Evolutionary conservation across 768 basidiomycete species (phyloP).

Genomic region (Russula griseocarnosa): DNA sequence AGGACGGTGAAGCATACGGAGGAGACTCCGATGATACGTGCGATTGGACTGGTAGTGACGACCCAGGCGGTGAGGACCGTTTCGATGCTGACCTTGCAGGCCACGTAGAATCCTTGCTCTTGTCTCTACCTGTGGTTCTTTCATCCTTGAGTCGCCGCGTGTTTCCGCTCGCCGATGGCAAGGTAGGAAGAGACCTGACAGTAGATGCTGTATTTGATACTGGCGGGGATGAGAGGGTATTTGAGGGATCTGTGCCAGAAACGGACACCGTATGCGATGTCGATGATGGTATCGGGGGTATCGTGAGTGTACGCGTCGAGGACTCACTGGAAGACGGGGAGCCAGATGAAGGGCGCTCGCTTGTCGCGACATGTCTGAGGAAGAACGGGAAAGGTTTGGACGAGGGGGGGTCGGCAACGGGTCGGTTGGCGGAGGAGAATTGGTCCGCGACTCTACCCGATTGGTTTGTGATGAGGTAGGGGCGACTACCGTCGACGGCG

Average conservation of each 20-base stretch:
- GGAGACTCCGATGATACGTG: conserved; percentile 12
- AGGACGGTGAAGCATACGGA: conserved; percentile 24
- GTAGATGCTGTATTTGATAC: conserved; percentile 4
- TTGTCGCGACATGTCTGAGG: conserved; percentile 15
- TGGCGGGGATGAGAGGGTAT: neutral
- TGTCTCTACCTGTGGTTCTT: conserved; percentile 4
- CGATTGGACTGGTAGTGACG: conserved; percentile 20
- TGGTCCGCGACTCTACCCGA: conserved; percentile 5
- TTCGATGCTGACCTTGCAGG: conserved; percentile 17
- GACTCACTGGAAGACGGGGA: conserved; percentile 25
- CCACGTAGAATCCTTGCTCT: conserved; percentile 20
- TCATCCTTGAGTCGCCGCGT: conserved; percentile 15
- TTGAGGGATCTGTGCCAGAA: conserved; percentile 11
- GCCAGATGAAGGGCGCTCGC: conserved; percentile 3
- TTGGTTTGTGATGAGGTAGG: conserved; percentile 6
- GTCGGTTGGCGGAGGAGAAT: conserved; percentile 12
- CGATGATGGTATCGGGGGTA: conserved; percentile 6
- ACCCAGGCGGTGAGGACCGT: conserved; percentile 19
- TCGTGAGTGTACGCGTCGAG: conserved; percentile 20
- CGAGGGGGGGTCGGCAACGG: conserved; percentile 16
- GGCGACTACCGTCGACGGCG: conserved; percentile 18
- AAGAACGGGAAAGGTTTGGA: conserved; percentile 13
- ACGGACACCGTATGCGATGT: conserved; percentile 3
- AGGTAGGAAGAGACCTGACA: conserved; percentile 4
- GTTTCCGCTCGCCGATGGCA: neutral